A percentile compares a stretch with the other conserved stretches of the same genome.
These are phyloP conservation scores for Gynochthodes officinalis DNA, from an alignment of 257 asterid genomes.

Conservation along the genomic window DNA sequence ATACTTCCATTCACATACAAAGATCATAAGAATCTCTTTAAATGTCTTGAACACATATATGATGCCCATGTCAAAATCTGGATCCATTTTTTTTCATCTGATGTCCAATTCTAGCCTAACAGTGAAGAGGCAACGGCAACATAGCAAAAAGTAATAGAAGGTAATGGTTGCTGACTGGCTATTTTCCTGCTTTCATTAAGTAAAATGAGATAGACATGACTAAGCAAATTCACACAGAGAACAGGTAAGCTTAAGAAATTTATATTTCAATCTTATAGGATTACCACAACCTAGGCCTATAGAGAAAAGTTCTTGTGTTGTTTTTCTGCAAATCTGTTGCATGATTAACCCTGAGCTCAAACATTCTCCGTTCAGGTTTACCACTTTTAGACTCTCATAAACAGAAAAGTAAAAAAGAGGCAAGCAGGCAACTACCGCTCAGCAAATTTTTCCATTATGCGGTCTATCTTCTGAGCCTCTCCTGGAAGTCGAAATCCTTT, in stretches of 20 bases:
- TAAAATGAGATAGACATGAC: constrained; percentile 6
- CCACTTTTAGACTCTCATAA: not conserved
- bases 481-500: constrained; percentile 97
- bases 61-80: not conserved
- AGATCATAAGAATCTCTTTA: too few relatives aligned
- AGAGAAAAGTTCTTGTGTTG: not conserved
- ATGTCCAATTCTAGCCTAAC: not conserved
- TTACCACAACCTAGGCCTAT: not conserved
- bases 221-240: not conserved
- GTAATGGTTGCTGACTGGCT: not conserved
- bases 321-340: not conserved
- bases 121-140: not conserved
- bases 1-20: not conserved
- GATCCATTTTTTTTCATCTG: not conserved
- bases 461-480: constrained; percentile 99
- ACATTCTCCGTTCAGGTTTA: not conserved
- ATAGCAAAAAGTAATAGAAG: not conserved
- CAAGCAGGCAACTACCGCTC: constrained; percentile 66
- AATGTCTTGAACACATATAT: not conserved
- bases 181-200: not conserved
- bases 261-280: not conserved
- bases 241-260: not conserved
- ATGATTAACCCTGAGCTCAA: not conserved
- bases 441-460: constrained; percentile 98
- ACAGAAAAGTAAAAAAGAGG: constrained; percentile 20